Evolutionary conservation across 139 green algal species (phyloP), one percentile per base, ranked within the genome.

Genomic region (Desmodesmus armatus): DNA sequence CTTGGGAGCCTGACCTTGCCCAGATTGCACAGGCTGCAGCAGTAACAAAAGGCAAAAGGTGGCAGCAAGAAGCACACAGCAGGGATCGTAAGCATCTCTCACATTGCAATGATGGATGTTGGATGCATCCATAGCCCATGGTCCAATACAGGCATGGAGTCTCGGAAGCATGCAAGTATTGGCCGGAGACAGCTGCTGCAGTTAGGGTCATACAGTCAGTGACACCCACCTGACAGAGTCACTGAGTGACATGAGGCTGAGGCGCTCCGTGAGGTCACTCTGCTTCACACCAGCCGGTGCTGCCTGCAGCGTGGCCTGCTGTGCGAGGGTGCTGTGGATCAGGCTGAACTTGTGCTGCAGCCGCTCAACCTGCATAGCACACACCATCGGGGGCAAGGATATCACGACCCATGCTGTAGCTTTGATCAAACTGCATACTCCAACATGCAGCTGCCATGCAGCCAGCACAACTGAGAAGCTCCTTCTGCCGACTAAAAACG

Each of bases 311-410:
- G 78, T 58, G 23, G 78, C 62, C 62, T 84, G 78, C 78, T 84
- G 78, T 5, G 87, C 89, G 25, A 98, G 92, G 17, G 95, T 98
- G 62, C 83, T 89, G 89, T 98, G 96, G 82, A 98, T 98, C 65
- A 87, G 90, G 33, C 92, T 89, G 90, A 98, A 98, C 90, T 98
- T 98, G 78, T 90, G 88, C 89, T 98, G 96, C 85, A 98, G 85
- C 23, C 92, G 91, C 89, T 98, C 94, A 70, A 98, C 92, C 91
- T 97, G 94, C 47, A 62, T 2, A 73, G 62, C 71, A 60, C 71
- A 39, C 29, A 31, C 49, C 53, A 40, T 9, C 19, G 0, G 7
- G n/a, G n/a, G 23, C 23, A 65, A n/a, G 19, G 23, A 65, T 17
- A 40, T 31, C 9, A 53, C 66, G 44, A 40, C 11, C 25, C 33